Percentiles rank a stretch among this genome's conserved stretches.
These are phyloP conservation scores for Akebia trifoliata DNA, from an alignment of 164 flowering plant genomes.

Conservation along the genomic window DNA sequence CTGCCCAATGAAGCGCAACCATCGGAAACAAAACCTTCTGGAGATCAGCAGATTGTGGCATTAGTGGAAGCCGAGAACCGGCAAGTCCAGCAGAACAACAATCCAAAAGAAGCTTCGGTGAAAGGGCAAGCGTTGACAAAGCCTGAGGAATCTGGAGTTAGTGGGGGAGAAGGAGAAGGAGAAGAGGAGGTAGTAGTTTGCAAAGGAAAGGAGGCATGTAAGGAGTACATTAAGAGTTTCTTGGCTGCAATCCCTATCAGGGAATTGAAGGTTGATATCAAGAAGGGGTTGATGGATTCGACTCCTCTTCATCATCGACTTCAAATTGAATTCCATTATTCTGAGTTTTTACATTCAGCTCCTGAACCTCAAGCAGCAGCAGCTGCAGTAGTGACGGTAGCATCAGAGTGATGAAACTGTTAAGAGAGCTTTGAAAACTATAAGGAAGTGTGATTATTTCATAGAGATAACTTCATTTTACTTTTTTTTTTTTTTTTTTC, in stretches of 20 bases:
- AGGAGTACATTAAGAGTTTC: conserved; percentile 87
- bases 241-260: conserved; percentile 96
- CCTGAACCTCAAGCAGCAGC: conserved; percentile 14
- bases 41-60: conserved; percentile 30
- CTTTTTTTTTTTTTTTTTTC: conserved; percentile 1
- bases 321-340: conserved; percentile 88
- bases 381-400: neutral
- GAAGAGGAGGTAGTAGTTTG: conserved; percentile 59
- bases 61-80: conserved; percentile 22
- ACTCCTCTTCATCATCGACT: conserved; percentile 77
- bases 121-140: conserved; percentile 10
- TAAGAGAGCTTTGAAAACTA: conserved; percentile 20
- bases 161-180: conserved; percentile 36
- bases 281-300: conserved; percentile 66
- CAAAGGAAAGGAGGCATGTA: conserved; percentile 86
- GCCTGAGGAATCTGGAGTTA: conserved; percentile 28
- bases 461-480: conserved; percentile 10
- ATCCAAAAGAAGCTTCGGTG: conserved; percentile 16
- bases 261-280: conserved; percentile 80
- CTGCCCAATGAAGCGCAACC: conserved; percentile 28
- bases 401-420: neutral
- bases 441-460: conserved; percentile 34
- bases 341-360: conserved; percentile 34
- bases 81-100: conserved; percentile 15
- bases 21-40: conserved; percentile 37